Percentiles rank a stretch among this genome's conserved stretches.
phyloP scores from a whole-genome alignment of 225 moss, liverwort and hornwort genomes.

The Thuidium tamariscinum region DNA sequence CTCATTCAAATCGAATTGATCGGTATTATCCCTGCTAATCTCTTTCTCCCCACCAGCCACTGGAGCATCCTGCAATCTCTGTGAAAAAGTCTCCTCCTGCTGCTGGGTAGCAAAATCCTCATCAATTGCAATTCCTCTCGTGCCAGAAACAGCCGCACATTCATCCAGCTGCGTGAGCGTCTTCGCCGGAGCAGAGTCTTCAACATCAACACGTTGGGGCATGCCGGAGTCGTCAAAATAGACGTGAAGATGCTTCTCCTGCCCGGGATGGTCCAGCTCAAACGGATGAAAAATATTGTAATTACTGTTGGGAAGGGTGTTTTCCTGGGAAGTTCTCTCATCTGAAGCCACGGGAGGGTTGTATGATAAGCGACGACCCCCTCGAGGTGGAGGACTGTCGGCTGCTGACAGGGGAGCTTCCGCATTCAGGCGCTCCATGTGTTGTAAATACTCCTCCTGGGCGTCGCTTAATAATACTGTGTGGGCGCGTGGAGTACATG shows the following conservation, averaged over 20 bases:
- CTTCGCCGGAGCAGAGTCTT: background rate
- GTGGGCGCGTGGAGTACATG: background rate
- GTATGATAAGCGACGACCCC: conserved; percentile 10
- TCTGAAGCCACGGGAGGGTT: background rate
- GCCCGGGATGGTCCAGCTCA: background rate
- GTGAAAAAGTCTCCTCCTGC: background rate
- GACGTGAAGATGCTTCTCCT: conserved; percentile 2
- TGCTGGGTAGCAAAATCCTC: background rate
- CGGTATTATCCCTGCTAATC: background rate
- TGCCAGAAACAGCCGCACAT: background rate
- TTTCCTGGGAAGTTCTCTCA: background rate
- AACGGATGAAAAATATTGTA: background rate
- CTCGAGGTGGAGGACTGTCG: conserved; percentile 3
- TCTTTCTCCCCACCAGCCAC: background rate
- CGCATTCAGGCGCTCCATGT: conserved; percentile 9
- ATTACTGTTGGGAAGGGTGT: background rate
- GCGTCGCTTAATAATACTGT: background rate
- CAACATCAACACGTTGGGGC: background rate
- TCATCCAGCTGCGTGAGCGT: background rate
- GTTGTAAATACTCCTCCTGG: conserved; percentile 6
- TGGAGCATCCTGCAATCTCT: background rate
- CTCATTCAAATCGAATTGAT: conserved; percentile 41
- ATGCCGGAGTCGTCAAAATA: conserved; percentile 1
- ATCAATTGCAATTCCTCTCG: background rate
- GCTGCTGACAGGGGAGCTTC: background rate